These are phyloP conservation scores for Lachnellula hyalina DNA, from an alignment of 2,329 filamentous ascomycete species.

Conservation along the genomic window DNA sequence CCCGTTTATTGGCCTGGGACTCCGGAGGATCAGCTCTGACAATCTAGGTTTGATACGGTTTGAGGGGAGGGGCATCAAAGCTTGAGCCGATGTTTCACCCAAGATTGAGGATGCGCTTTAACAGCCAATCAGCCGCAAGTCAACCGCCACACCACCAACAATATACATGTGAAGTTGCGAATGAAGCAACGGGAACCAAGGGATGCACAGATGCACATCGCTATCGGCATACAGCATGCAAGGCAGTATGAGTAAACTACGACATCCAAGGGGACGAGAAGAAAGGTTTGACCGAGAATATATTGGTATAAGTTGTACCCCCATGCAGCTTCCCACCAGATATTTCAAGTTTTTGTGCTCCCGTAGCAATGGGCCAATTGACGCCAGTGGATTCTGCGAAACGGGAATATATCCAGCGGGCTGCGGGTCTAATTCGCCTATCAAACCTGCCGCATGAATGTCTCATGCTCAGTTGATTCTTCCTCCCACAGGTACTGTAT, in stretches of 20 bases:
- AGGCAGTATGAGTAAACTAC: background rate
- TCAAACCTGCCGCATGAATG: slow-evolving; percentile 3
- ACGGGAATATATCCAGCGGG: slow-evolving; percentile 11
- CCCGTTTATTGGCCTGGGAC: background rate
- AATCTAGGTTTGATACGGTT: slow-evolving; percentile 11
- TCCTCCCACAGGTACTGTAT: background rate
- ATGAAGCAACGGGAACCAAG: background rate
- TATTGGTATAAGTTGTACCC: slow-evolving; percentile 3
- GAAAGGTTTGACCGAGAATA: background rate
- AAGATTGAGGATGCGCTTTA: background rate
- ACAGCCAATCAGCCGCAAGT: background rate
- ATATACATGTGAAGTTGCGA: too few relatives aligned
- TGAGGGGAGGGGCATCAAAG: slow-evolving; percentile 4
- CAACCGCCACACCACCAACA: background rate
- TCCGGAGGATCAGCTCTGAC: slow-evolving; percentile 5
- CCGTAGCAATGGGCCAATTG: background rate
- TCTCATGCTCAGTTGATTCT: background rate
- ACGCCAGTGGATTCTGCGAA: slow-evolving; percentile 9
- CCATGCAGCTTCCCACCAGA: background rate
- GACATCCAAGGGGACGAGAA: background rate
- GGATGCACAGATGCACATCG: background rate
- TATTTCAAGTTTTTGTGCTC: slow-evolving; percentile 1
- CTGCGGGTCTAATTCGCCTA: slow-evolving; percentile 12
- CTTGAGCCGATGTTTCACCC: background rate
- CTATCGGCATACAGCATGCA: background rate